Percentiles rank a stretch among this genome's conserved stretches.
Conservation (phyloP, 768 basidiomycete genomes). For the Coprinopsis strossmayeri region DNA sequence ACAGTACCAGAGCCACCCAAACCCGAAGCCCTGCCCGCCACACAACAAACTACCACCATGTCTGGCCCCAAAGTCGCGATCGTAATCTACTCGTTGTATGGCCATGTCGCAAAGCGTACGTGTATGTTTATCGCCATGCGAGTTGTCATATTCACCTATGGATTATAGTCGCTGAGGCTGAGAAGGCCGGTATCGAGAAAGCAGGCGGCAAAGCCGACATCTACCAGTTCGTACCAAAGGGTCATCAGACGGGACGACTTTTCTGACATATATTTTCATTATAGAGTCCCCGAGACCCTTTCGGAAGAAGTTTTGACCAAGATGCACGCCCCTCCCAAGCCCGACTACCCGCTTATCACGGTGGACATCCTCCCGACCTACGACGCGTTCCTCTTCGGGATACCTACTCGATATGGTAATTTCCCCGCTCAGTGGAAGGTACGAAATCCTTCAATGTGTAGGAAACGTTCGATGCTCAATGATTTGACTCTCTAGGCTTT, state of each 20-base stretch:
- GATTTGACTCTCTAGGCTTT: constrained; percentile 37
- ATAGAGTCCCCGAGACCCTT: constrained; percentile 76
- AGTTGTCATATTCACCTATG: constrained; percentile 3
- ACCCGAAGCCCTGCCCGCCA: neutral
- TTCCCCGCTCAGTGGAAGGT: constrained; percentile 56
- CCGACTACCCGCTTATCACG: constrained; percentile 49
- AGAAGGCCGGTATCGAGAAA: constrained; percentile 38
- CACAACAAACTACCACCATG: constrained; percentile 20
- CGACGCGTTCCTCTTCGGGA: constrained; percentile 64
- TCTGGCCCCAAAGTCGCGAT: constrained; percentile 57
- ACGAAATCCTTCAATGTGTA: neutral
- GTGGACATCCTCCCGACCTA: constrained; percentile 44
- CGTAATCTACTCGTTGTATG: constrained; percentile 69
- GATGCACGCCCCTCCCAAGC: constrained; percentile 58
- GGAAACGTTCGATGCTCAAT: neutral
- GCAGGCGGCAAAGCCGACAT: constrained; percentile 48
- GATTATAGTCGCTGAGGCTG: constrained; percentile 13
- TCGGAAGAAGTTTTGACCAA: constrained; percentile 47
- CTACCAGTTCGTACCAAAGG: constrained; percentile 49
- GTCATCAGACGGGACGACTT: no score
- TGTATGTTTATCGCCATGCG: constrained; percentile 17
- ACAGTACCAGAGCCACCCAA: constrained; percentile 1
- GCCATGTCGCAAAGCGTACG: constrained; percentile 66
- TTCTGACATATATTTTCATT: neutral
- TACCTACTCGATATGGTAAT: constrained; percentile 72